Evolutionary conservation across 345 rosid species (phyloP).

Genomic region (Citrus mangshanensis): DNA sequence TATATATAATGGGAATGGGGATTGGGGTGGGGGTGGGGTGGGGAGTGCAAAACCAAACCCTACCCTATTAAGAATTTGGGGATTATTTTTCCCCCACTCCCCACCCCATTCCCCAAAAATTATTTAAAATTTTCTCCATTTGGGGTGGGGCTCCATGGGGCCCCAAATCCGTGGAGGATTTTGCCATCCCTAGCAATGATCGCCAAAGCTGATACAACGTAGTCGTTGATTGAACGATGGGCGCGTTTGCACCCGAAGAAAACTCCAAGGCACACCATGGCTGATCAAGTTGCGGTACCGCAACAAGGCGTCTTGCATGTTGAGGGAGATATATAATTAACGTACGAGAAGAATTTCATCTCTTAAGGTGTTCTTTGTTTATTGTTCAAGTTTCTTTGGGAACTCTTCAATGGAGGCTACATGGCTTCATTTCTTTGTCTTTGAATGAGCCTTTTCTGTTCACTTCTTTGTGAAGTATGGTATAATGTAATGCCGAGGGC

Average conservation of each 20-base stretch:
- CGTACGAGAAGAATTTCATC: not conserved
- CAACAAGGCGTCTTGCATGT: not conserved
- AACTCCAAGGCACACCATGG: slow-evolving; percentile 41
- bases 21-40: too few species aligned
- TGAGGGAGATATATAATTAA: not conserved
- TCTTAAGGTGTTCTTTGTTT: slow-evolving; percentile 13
- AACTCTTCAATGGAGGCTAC: not conserved
- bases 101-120: too few species aligned
- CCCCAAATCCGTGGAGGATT: too few species aligned
- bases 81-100: too few species aligned
- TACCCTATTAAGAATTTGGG: too few species aligned
- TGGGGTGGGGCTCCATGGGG: too few species aligned
- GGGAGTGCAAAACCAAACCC: too few species aligned
- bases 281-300: not conserved
- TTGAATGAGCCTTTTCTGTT: slow-evolving; percentile 8
- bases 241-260: slow-evolving; percentile 32
- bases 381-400: not conserved
- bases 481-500: slow-evolving; percentile 3
- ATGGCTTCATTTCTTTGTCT: slow-evolving; percentile 24
- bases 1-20: too few species aligned
- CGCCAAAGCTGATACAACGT: slow-evolving; percentile 31
- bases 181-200: too few species aligned
- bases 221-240: slow-evolving; percentile 20
- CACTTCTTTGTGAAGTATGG: slow-evolving; percentile 32
- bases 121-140: too few species aligned